Conservation (phyloP, 495 filamentous ascomycete species). For the Xylaria telfairii region DNA sequence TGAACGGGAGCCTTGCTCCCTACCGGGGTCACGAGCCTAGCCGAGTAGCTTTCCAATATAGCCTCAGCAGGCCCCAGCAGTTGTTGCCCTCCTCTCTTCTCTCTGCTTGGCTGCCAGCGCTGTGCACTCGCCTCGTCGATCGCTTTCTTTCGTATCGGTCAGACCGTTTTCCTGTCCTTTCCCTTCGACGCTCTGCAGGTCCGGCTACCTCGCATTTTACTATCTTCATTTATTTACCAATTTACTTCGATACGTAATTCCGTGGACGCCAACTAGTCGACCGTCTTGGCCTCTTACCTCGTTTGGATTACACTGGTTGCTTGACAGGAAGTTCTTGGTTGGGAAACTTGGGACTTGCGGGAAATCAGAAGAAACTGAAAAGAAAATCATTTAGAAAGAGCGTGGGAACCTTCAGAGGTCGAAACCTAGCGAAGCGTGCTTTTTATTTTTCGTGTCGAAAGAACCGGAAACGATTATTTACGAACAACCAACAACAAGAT, state of each 20-base stretch:
- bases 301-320: constrained; percentile 1
- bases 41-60: constrained; percentile 46
- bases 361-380: constrained; percentile 29
- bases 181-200: constrained; percentile 47
- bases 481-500: constrained; percentile 56
- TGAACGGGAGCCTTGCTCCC: constrained; percentile 39
- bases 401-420: constrained; percentile 28
- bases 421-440: constrained; percentile 14
- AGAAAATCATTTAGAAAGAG: constrained; percentile 32
- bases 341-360: constrained; percentile 14
- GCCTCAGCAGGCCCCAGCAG: constrained; percentile 42
- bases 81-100: constrained; percentile 38
- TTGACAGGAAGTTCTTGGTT: neutral
- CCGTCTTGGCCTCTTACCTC: neutral
- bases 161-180: constrained; percentile 29
- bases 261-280: constrained; percentile 7
- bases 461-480: constrained; percentile 11
- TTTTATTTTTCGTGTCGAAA: constrained; percentile 6
- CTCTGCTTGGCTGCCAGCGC: constrained; percentile 43
- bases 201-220: constrained; percentile 51
- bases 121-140: constrained; percentile 54
- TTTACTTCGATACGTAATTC: constrained; percentile 23
- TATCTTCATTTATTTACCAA: constrained; percentile 35
- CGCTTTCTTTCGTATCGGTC: constrained; percentile 53
- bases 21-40: constrained; percentile 30